A percentile compares a stretch with the other conserved stretches of the same genome.
Evolutionary conservation across 2,329 filamentous ascomycete species (phyloP).

Genomic region (Davidsoniella eucalypti): DNA sequence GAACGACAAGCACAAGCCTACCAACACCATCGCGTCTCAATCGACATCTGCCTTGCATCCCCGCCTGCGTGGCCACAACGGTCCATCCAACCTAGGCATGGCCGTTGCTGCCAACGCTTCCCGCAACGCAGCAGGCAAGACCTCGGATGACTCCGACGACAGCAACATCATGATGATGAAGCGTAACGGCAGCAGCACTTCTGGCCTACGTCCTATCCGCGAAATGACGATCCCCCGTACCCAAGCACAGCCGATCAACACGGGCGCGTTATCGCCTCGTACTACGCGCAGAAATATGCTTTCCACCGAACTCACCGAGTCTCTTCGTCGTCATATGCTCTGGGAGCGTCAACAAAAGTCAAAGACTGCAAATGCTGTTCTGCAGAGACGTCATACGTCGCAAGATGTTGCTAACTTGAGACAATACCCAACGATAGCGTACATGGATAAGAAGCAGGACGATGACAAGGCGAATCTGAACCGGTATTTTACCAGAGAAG

Average conservation of each 20-base stretch:
- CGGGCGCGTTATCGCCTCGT: conserved; percentile 66
- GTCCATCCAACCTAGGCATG: conserved; percentile 13
- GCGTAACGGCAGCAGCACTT: conserved; percentile 23
- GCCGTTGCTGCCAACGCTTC: conserved; percentile 17
- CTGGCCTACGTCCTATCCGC: conserved; percentile 36
- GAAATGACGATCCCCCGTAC: conserved; percentile 45
- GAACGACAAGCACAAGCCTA: conserved; percentile 52
- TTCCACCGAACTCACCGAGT: conserved; percentile 83
- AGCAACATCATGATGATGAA: conserved; percentile 49
- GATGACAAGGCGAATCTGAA: conserved; percentile 63
- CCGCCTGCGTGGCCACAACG: conserved; percentile 35
- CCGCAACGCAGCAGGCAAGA: conserved; percentile 25
- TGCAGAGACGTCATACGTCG: conserved; percentile 80
- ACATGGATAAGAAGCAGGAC: conserved; percentile 42
- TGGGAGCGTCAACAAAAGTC: conserved; percentile 95
- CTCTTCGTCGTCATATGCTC: conserved; percentile 74
- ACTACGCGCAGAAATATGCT: conserved; percentile 94
- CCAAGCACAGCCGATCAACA: conserved; percentile 53
- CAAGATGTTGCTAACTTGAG: conserved; percentile 80
- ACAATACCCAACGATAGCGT: conserved; percentile 55
- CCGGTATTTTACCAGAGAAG: conserved; percentile 68
- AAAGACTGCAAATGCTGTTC: conserved; percentile 68
- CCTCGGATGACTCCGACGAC: conserved; percentile 44
- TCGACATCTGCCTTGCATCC: conserved; percentile 49
- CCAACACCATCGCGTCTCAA: conserved; percentile 45